Evolutionary conservation across 768 basidiomycete species (phyloP).

Genomic region (Leucocoprinus sp.): DNA sequence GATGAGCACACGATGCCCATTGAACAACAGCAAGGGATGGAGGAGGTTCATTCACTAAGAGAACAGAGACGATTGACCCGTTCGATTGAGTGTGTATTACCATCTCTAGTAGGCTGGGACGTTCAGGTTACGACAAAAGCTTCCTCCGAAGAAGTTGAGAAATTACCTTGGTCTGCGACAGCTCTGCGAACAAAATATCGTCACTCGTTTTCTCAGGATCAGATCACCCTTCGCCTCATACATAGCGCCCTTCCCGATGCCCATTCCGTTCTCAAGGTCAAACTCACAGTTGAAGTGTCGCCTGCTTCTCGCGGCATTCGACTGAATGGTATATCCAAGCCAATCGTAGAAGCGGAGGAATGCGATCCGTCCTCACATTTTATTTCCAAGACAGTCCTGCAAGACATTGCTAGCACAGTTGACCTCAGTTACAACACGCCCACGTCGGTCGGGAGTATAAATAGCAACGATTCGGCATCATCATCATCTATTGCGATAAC

Average conservation of each 20-base stretch:
- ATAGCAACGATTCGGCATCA: constrained; percentile 35
- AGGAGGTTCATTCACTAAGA: constrained; percentile 54
- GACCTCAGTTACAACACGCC: constrained; percentile 61
- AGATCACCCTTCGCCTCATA: constrained; percentile 55
- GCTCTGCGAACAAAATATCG: constrained; percentile 43
- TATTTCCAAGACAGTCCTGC: constrained; percentile 56
- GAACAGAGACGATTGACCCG: constrained; percentile 67
- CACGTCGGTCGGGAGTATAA: constrained; percentile 48
- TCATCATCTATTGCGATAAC: constrained; percentile 25
- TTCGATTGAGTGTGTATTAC: constrained; percentile 75
- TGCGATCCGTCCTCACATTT: constrained; percentile 54
- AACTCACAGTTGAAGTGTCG: constrained; percentile 73
- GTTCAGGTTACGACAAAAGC: constrained; percentile 71
- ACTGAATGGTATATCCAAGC: constrained; percentile 77
- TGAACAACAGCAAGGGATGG: constrained; percentile 39
- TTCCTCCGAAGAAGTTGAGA: constrained; percentile 62
- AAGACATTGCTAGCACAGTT: constrained; percentile 63
- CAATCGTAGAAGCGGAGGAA: constrained; percentile 56
- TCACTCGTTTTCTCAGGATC: constrained; percentile 30
- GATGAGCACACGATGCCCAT: constrained; percentile 35
- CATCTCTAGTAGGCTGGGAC: constrained; percentile 77
- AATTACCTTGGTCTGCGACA: constrained; percentile 64
- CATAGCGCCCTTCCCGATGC: constrained; percentile 67
- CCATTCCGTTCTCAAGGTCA: constrained; percentile 76
- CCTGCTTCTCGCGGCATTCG: constrained; percentile 68